These are phyloP conservation scores for Colletotrichum noveboracense DNA, from an alignment of 2,329 filamentous ascomycete genomes.

Conservation along the genomic window DNA sequence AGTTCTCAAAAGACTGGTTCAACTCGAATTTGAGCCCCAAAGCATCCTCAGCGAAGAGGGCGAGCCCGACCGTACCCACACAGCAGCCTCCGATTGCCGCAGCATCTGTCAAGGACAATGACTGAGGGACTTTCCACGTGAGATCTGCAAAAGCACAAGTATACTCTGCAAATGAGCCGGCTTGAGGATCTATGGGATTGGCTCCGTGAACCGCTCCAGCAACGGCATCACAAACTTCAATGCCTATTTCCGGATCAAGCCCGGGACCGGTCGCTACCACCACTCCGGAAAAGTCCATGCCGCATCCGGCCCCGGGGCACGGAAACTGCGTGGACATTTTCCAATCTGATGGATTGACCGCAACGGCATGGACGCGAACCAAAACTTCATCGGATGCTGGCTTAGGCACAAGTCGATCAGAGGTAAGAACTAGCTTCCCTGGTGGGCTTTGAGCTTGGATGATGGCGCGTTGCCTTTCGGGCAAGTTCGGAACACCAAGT, in stretches of 20 bases:
- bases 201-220: conserved; percentile 26
- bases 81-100: conserved; percentile 26
- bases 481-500: neutral
- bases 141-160: conserved; percentile 24
- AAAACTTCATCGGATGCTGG: conserved; percentile 15
- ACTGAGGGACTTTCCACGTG: conserved; percentile 29
- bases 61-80: conserved; percentile 32
- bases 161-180: conserved; percentile 36
- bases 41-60: conserved; percentile 28
- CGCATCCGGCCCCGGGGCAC: conserved; percentile 32
- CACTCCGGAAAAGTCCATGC: conserved; percentile 38
- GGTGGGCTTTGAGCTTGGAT: neutral
- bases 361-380: conserved; percentile 32
- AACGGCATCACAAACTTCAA: conserved; percentile 31
- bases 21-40: conserved; percentile 26
- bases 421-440: neutral
- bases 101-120: conserved; percentile 27
- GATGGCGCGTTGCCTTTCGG: neutral
- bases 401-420: neutral
- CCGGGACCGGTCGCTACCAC: conserved; percentile 30
- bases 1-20: conserved; percentile 14
- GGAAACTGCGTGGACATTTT: conserved; percentile 34
- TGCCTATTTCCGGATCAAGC: neutral
- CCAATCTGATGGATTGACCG: conserved; percentile 39
- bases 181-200: conserved; percentile 19